Percentiles rank a stretch among this genome's conserved stretches.
phyloP scores from a whole-genome alignment of 495 filamentous ascomycete species.

The Margaritispora aquatica region DNA sequence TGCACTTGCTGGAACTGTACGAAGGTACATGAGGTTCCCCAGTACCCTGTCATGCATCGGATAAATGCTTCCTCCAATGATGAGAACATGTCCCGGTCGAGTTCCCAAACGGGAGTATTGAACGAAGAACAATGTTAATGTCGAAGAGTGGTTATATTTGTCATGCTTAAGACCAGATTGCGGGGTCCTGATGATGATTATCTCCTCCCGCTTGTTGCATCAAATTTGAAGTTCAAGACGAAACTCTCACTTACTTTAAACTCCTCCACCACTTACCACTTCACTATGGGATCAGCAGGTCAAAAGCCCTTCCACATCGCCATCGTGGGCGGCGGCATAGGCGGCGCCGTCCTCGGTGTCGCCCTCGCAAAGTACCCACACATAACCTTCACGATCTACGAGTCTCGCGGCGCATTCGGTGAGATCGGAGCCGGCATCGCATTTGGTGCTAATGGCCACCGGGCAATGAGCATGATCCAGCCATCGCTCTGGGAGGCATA shows the following conservation, averaged over 20 bases:
- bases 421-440: slow-evolving; percentile 54
- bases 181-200: no score
- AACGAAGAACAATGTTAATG: no score
- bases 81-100: neutral
- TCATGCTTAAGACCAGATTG: no score
- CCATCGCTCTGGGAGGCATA: slow-evolving; percentile 35
- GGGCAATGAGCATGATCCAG: slow-evolving; percentile 47
- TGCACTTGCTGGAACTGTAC: neutral
- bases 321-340: slow-evolving; percentile 15
- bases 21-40: neutral
- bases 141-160: no score
- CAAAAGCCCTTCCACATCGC: slow-evolving; percentile 11
- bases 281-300: neutral
- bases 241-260: no score
- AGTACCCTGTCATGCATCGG: neutral
- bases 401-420: slow-evolving; percentile 9
- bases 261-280: neutral
- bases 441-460: slow-evolving; percentile 50
- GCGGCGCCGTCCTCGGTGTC: slow-evolving; percentile 2
- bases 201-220: no score
- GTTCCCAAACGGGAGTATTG: no score
- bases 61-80: neutral
- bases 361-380: slow-evolving; percentile 5
- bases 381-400: slow-evolving; percentile 17
- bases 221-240: no score